Conservation (phyloP, 345 rosid genomes). For the Luvunga scandens region DNA sequence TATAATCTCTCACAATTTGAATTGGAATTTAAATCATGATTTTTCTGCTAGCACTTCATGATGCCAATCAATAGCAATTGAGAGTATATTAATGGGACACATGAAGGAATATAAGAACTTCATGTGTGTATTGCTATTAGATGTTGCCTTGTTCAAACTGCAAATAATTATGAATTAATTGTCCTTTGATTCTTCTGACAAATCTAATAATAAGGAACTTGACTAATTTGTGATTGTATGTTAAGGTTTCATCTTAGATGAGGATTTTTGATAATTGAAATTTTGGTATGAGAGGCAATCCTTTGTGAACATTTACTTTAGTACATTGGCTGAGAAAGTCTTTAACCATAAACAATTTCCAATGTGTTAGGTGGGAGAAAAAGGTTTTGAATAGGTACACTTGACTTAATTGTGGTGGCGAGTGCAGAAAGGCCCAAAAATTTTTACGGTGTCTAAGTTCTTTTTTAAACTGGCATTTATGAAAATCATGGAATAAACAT, state of each 20-base stretch:
- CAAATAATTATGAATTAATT: neutral
- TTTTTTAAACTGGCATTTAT: neutral
- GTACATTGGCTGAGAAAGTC: neutral
- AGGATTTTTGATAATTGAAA: neutral
- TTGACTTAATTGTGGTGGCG: neutral
- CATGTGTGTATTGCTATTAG: neutral
- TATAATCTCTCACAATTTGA: neutral
- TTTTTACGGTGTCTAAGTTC: neutral
- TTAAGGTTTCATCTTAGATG: neutral
- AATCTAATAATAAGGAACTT: neutral
- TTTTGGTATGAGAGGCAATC: neutral
- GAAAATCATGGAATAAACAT: neutral
- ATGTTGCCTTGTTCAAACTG: neutral
- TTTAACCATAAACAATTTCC: neutral
- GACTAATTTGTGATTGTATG: neutral
- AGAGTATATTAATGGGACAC: neutral
- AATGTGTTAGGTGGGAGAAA: neutral
- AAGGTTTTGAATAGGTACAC: neutral
- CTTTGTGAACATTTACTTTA: neutral
- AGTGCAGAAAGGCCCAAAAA: neutral
- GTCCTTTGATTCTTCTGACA: neutral
- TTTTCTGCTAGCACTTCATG: neutral
- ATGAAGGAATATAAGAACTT: no score
- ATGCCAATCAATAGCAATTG: neutral
- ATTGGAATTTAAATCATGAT: neutral